Evolutionary conservation across 140 eudicot species (phyloP).

Genomic region (Oenanthe javanica): DNA sequence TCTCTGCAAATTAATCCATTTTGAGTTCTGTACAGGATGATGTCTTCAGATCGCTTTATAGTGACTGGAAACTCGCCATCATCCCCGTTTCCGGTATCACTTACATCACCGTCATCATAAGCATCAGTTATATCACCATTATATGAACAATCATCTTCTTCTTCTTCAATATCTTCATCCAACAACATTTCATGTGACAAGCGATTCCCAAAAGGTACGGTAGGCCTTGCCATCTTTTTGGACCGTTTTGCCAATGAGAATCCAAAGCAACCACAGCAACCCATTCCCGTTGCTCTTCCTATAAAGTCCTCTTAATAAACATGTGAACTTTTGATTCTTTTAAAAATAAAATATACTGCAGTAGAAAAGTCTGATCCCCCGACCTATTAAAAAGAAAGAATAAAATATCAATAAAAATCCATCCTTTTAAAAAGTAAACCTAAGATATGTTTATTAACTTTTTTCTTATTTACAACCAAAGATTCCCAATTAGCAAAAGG

Average conservation of each 20-base stretch:
- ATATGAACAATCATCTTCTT: constrained; percentile 48
- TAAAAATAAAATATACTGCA: constrained; percentile 7
- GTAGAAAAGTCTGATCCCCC: constrained; percentile 13
- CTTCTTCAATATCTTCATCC: constrained; percentile 51
- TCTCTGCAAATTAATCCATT: constrained; percentile 82
- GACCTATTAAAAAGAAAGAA: constrained; percentile 12
- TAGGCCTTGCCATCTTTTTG: constrained; percentile 41
- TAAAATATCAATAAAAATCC: neutral
- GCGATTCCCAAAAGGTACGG: constrained; percentile 28
- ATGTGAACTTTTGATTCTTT: constrained; percentile 2
- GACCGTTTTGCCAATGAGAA: constrained; percentile 56
- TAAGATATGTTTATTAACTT: neutral
- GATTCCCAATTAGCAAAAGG: neutral
- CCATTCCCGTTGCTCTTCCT: constrained; percentile 55
- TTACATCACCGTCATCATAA: constrained; percentile 21
- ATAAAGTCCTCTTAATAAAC: constrained; percentile 37
- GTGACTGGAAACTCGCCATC: constrained; percentile 47
- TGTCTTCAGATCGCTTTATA: constrained; percentile 64
- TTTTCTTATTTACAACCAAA: neutral
- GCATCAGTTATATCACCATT: constrained; percentile 22
- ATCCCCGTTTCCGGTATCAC: constrained; percentile 50
- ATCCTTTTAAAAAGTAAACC: constrained; percentile 2
- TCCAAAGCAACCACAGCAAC: constrained; percentile 96
- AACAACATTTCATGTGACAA: constrained; percentile 51
- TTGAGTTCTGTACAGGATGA: constrained; percentile 44